Evolutionary conservation across 331 rosid species (phyloP).

Genomic region (Quercus tomentella): DNA sequence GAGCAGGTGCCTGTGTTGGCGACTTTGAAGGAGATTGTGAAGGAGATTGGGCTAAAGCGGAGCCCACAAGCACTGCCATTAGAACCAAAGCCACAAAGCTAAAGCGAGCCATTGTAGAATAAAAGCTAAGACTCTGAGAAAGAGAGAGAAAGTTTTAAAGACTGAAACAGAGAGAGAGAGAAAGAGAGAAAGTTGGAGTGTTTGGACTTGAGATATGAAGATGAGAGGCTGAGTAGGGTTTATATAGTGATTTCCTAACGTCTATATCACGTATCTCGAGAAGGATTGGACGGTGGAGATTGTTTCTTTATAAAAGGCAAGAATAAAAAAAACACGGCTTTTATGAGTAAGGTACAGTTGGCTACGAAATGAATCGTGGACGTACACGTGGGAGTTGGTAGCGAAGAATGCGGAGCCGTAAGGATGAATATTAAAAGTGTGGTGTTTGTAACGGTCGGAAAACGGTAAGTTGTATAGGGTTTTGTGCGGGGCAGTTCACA

Average conservation of each 20-base stretch:
- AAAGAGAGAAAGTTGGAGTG: not conserved
- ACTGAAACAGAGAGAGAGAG: not conserved
- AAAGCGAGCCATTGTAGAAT: slow-evolving; percentile 28
- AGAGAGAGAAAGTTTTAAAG: not conserved
- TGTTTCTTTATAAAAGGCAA: not conserved
- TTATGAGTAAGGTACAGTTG: not conserved
- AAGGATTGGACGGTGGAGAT: slow-evolving; percentile 17
- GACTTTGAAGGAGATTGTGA: not conserved
- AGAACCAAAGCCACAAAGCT: slow-evolving; percentile 16
- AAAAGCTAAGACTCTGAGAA: too few relatives aligned
- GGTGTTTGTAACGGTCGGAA: not conserved
- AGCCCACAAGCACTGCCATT: not conserved
- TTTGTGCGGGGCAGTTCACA: too few relatives aligned
- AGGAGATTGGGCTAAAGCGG: not conserved
- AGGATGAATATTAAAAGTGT: not conserved
- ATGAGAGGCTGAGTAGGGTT: not conserved
- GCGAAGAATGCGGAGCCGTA: not conserved
- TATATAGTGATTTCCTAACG: not conserved
- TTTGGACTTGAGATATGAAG: not conserved
- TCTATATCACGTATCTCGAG: not conserved
- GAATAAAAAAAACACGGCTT: not conserved
- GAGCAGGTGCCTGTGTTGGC: not conserved
- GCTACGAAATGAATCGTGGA: not conserved
- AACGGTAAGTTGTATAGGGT: not conserved
- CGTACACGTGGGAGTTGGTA: not conserved